phyloP scores from a whole-genome alignment of 2,329 filamentous ascomycete species.

The Penicillium thymicola region DNA sequence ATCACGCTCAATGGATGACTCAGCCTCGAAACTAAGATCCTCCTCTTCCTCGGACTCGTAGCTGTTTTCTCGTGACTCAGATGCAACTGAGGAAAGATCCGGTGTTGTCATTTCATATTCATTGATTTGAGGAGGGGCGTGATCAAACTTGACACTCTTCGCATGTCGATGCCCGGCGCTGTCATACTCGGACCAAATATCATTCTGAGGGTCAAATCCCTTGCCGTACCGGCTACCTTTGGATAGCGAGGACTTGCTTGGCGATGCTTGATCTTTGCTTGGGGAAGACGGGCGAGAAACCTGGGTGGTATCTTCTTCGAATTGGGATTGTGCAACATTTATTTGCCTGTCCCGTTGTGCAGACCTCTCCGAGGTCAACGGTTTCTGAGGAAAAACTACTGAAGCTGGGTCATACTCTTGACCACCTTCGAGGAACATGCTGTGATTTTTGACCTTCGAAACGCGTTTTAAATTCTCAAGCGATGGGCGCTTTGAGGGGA shows the following conservation, averaged over 20 bases:
- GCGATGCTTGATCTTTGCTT: conserved; percentile 70
- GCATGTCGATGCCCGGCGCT: conserved; percentile 73
- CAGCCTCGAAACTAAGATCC: conserved; percentile 60
- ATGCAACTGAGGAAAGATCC: conserved; percentile 87
- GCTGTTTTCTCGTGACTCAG: conserved; percentile 87
- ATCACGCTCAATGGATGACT: conserved; percentile 62
- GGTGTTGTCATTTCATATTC: conserved; percentile 98
- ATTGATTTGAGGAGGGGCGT: conserved; percentile 87
- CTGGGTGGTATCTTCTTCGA: conserved; percentile 16
- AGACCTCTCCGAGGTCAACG: conserved; percentile 63
- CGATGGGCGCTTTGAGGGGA: conserved; percentile 77
- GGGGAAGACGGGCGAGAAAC: conserved; percentile 49
- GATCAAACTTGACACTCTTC: conserved; percentile 97
- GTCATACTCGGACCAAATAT: conserved; percentile 60
- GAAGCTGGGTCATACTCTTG: conserved; percentile 85
- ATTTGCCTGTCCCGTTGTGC: conserved; percentile 63
- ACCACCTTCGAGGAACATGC: conserved; percentile 90
- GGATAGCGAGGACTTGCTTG: conserved; percentile 85
- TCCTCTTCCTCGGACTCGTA: conserved; percentile 77
- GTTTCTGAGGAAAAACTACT: conserved; percentile 74
- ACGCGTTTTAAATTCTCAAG: conserved; percentile 94
- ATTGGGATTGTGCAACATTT: conserved; percentile 59
- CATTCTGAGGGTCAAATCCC: conserved; percentile 64
- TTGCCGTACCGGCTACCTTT: conserved; percentile 56
- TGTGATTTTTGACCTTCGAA: conserved; percentile 96